Base-by-base conservation (phyloP, 2,329 filamentous ascomycete species). In the Pseudocercospora musae region DNA sequence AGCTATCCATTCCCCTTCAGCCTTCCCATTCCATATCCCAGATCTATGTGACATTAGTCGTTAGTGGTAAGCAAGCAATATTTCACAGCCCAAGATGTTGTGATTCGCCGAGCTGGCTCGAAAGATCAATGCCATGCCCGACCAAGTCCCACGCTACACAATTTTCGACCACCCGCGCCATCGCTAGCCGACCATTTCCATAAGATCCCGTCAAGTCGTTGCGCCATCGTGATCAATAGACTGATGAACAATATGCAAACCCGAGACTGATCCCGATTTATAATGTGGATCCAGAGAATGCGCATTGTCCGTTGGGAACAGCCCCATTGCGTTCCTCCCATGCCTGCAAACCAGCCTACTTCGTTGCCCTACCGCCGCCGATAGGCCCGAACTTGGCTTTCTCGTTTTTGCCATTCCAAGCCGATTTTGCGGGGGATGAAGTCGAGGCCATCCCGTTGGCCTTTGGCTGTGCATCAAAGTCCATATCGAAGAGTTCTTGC, bases 401-500 rank as follows among this genome's bases (percentile, higher is more conserved):
- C n/a, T 44, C 57, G 20, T 48, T 48, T 40, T 57, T 57, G n/a
- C 55, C 55, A 25, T 58, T 33, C 58, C 58, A 49, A 25, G 25
- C 13, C 29, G 57, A 40, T 40, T 18, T 40, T 2, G 37, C 37
- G 13, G 37, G 37, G 3, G 37, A 54, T 37, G 52, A 31, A 18
- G 62, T 49, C 11, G 58, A 5, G 4, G 53, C 40, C 9, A 21
- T 13, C 5, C 55, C 55, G 27, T 57, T 57, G 6, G 33, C 42
- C 31, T 59, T 64, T 11, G 65, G 56, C 13, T 61, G 59, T 4
- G 59, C 48, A 10, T 67, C 66, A 46, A 66, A 62, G 31, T 69
- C 67, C 67, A 69, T 69, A 49, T 68, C 64, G 57, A 69, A 69
- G 2, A 69, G 54, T 33, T 67, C 67, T 21, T 66, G 66, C 53